Evolutionary conservation across 2,329 filamentous ascomycete genomes (phyloP).

Genomic region (Cyclaneusma minus): DNA sequence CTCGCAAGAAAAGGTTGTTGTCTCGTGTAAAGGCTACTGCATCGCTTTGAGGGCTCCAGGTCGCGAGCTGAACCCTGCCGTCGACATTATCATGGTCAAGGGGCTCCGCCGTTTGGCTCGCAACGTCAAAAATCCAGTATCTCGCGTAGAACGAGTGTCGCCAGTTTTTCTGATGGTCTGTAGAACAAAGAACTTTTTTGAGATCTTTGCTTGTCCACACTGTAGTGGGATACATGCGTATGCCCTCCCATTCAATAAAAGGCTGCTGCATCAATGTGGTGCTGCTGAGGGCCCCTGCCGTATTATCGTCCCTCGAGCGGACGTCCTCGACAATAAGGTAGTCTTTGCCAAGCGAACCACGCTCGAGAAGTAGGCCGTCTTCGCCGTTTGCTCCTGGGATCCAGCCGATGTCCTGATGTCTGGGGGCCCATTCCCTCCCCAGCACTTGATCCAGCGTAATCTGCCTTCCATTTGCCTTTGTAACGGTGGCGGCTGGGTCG

Average conservation of each 20-base stretch:
- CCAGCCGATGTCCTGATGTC: slow-evolving; percentile 56
- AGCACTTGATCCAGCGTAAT: slow-evolving; percentile 60
- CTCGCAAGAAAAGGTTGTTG: slow-evolving; percentile 81
- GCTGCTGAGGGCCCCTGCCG: slow-evolving; percentile 28
- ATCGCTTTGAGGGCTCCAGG: slow-evolving; percentile 79
- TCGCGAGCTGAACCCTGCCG: slow-evolving; percentile 64
- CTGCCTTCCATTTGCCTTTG: slow-evolving; percentile 51
- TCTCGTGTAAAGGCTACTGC: slow-evolving; percentile 77
- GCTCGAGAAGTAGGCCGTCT: slow-evolving; percentile 75
- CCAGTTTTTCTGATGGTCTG: slow-evolving; percentile 62
- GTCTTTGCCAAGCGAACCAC: slow-evolving; percentile 44
- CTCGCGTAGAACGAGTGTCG: slow-evolving; percentile 73
- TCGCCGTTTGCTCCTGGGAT: slow-evolving; percentile 58
- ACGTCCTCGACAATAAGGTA: slow-evolving; percentile 84
- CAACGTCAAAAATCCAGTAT: slow-evolving; percentile 90
- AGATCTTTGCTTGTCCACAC: slow-evolving; percentile 70
- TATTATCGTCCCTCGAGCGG: slow-evolving; percentile 32
- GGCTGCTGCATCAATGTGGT: slow-evolving; percentile 61
- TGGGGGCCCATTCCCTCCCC: slow-evolving; percentile 47
- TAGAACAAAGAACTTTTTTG: slow-evolving; percentile 72
- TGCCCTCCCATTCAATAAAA: slow-evolving; percentile 43
- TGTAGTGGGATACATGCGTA: slow-evolving; percentile 37
- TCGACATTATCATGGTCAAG: slow-evolving; percentile 54
- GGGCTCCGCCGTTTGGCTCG: slow-evolving; percentile 59
- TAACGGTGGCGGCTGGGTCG: slow-evolving; percentile 48